Percentiles rank a stretch among this genome's conserved stretches.
phyloP scores from a whole-genome alignment of 116 monocot species.

The Trichopus zeylanicus region DNA sequence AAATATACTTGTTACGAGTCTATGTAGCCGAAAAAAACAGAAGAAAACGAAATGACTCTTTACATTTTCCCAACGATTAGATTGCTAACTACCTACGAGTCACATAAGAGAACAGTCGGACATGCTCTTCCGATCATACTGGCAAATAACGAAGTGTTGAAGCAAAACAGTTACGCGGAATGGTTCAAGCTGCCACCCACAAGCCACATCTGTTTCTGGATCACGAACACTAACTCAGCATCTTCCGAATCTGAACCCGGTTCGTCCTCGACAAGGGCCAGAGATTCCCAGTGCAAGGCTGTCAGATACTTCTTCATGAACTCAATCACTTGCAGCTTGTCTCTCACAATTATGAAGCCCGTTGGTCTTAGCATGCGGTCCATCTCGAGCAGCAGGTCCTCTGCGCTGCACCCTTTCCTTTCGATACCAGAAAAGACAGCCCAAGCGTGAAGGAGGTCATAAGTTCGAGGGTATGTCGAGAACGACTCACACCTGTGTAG shows the following conservation, averaged over 20 bases:
- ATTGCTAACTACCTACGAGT: too few relatives aligned
- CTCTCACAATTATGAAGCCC: slow-evolving; percentile 61
- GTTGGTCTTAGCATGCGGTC: slow-evolving; percentile 67
- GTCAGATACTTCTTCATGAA: slow-evolving; percentile 52
- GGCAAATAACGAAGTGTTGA: neutral
- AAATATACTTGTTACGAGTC: too few relatives aligned
- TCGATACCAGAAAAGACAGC: slow-evolving; percentile 59
- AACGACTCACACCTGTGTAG: slow-evolving; percentile 30
- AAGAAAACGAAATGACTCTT: too few relatives aligned
- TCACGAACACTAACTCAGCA: slow-evolving; percentile 42
- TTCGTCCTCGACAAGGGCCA: slow-evolving; percentile 31
- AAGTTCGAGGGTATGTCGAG: slow-evolving; percentile 38
- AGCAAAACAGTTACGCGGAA: slow-evolving; percentile 15
- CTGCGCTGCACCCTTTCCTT: slow-evolving; percentile 62
- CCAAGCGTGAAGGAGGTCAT: slow-evolving; percentile 47
- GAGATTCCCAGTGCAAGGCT: slow-evolving; percentile 50
- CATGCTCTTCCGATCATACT: neutral
- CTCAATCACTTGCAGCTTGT: slow-evolving; percentile 38
- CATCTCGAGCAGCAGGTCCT: slow-evolving; percentile 79
- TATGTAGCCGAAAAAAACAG: too few relatives aligned
- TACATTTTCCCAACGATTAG: too few relatives aligned
- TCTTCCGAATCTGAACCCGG: slow-evolving; percentile 42
- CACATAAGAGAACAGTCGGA: too few relatives aligned
- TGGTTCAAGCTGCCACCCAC: slow-evolving; percentile 20
- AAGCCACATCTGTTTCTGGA: slow-evolving; percentile 55